Conservation (phyloP, 768 basidiomycete species). For the Cubamyces lactineus region DNA sequence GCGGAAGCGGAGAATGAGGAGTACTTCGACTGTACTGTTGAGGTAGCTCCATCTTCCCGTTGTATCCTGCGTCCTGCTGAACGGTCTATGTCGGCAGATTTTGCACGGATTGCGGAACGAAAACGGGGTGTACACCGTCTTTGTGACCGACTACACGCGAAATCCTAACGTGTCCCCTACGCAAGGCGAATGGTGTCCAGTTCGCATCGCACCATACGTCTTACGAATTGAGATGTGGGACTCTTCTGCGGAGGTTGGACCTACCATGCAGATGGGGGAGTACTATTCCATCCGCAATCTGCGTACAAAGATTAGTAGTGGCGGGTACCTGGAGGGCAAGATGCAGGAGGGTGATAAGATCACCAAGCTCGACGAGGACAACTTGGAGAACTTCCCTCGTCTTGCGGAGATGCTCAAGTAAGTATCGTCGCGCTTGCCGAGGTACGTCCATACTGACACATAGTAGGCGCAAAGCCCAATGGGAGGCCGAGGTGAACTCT, state of each 20-base stretch:
- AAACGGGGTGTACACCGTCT: slow-evolving; percentile 48
- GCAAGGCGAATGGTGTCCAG: slow-evolving; percentile 52
- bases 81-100: slow-evolving; percentile 43
- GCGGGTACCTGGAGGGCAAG: slow-evolving; percentile 56
- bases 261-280: slow-evolving; percentile 49
- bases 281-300: slow-evolving; percentile 59
- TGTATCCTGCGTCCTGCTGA: neutral
- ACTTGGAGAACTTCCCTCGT: slow-evolving; percentile 39
- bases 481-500: slow-evolving; percentile 38
- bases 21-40: slow-evolving; percentile 39
- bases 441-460: neutral
- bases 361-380: slow-evolving; percentile 44
- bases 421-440: slow-evolving; percentile 27
- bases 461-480: slow-evolving; percentile 55
- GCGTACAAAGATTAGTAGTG: slow-evolving; percentile 43
- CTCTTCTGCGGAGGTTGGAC: slow-evolving; percentile 44
- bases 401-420: slow-evolving; percentile 58
- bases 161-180: slow-evolving; percentile 40
- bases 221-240: slow-evolving; percentile 68
- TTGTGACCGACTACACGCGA: slow-evolving; percentile 68
- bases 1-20: slow-evolving; percentile 27
- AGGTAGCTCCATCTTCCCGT: slow-evolving; percentile 43
- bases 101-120: slow-evolving; percentile 46
- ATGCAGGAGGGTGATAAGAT: slow-evolving; percentile 54
- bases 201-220: slow-evolving; percentile 45